These are phyloP conservation scores for Blastobotrys attinorum DNA, from an alignment of 805 yeast species.

Conservation along the genomic window DNA sequence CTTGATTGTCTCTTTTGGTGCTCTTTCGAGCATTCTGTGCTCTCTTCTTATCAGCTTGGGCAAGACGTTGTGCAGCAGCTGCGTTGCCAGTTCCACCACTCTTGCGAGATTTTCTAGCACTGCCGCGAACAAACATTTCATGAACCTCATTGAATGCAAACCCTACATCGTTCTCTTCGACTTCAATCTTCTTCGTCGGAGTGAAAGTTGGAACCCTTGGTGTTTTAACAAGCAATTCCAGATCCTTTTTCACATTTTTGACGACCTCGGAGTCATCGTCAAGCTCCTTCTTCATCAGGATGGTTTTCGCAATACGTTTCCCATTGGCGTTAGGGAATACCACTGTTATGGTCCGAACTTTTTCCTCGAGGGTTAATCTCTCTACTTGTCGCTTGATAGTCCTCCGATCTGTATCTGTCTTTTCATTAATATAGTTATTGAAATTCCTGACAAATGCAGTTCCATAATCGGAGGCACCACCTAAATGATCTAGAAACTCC, in stretches of 20 bases:
- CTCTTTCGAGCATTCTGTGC: not conserved
- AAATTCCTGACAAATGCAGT: not conserved
- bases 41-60: not conserved
- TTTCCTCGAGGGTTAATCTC: not conserved
- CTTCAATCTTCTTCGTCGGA: not conserved
- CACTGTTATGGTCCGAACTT: not conserved
- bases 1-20: not conserved
- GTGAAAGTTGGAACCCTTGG: not conserved
- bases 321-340: not conserved
- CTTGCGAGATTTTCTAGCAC: not conserved
- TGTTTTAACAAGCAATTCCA: not conserved
- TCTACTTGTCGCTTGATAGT: not conserved
- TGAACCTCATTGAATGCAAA: not conserved
- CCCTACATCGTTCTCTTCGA: not conserved
- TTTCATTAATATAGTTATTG: not conserved
- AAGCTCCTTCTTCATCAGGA: not conserved
- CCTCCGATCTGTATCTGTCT: not conserved
- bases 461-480: not conserved
- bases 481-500: not conserved
- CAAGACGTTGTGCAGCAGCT: not conserved
- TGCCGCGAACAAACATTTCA: not conserved
- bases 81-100: too few relatives aligned
- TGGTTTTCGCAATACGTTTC: not conserved
- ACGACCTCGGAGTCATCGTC: not conserved
- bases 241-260: not conserved